Evolutionary conservation across 2,329 filamentous ascomycete genomes (phyloP).

Genomic region (Emergomyces pasteurianus): DNA sequence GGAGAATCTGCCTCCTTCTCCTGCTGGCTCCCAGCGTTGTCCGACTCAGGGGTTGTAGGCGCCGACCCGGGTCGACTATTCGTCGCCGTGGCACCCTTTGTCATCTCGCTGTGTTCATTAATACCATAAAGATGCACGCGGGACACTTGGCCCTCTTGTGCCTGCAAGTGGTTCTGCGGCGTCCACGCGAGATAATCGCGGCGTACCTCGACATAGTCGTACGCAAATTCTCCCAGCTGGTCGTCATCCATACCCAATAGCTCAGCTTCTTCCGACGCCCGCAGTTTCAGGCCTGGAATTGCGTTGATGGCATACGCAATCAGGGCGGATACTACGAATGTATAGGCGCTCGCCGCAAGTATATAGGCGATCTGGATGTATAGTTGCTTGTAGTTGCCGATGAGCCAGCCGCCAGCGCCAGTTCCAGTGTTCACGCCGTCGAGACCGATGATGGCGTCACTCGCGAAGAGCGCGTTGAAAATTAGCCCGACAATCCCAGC

Average conservation of each 20-base stretch:
- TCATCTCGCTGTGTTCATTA: slow-evolving; percentile 45
- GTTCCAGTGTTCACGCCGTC: slow-evolving; percentile 49
- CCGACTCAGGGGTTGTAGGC: neutral
- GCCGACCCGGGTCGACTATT: neutral
- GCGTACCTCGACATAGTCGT: slow-evolving; percentile 41
- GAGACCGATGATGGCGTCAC: slow-evolving; percentile 60
- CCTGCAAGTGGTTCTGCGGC: slow-evolving; percentile 32
- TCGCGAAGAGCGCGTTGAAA: slow-evolving; percentile 65
- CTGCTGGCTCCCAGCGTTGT: neutral
- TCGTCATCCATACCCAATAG: slow-evolving; percentile 50
- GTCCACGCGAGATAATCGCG: slow-evolving; percentile 41
- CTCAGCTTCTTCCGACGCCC: slow-evolving; percentile 55
- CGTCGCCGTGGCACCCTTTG: slow-evolving; percentile 24
- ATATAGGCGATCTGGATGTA: slow-evolving; percentile 61
- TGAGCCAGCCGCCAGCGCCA: slow-evolving; percentile 53
- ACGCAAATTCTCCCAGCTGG: slow-evolving; percentile 40
- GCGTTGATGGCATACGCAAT: slow-evolving; percentile 61
- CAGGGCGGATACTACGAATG: slow-evolving; percentile 55
- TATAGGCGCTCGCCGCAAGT: slow-evolving; percentile 52
- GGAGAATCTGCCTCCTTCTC: neutral
- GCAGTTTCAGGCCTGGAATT: slow-evolving; percentile 57
- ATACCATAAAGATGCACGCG: slow-evolving; percentile 50
- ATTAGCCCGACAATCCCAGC: slow-evolving; percentile 73
- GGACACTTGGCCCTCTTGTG: slow-evolving; percentile 42
- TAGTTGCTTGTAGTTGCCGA: slow-evolving; percentile 58